These are phyloP conservation scores for Acanthamoeba lenticulata DNA, from an alignment of 208 protist species.

Conservation along the genomic window DNA sequence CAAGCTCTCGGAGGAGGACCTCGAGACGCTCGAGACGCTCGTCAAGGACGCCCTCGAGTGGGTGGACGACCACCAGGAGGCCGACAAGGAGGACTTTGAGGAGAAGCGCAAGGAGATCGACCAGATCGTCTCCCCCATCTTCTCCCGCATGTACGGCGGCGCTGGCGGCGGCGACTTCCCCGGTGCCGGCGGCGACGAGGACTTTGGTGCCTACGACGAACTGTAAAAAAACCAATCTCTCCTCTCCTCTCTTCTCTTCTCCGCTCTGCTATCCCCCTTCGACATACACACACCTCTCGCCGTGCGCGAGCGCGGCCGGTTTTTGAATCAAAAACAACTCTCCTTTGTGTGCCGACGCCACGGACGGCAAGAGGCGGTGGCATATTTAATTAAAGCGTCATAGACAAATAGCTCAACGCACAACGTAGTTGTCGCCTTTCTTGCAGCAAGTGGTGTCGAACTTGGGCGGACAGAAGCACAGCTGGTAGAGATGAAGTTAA, in stretches of 20 bases:
- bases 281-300: too few relatives aligned
- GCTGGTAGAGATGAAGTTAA: too few relatives aligned
- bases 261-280: too few relatives aligned
- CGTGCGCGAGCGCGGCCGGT: too few relatives aligned
- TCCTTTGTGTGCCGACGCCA: too few relatives aligned
- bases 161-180: background rate
- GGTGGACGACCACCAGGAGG: slow-evolving; percentile 80
- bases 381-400: too few relatives aligned
- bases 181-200: slow-evolving; percentile 45
- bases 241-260: background rate
- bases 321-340: too few relatives aligned
- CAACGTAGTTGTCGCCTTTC: too few relatives aligned
- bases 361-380: too few relatives aligned
- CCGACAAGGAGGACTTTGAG: slow-evolving; percentile 86
- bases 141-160: slow-evolving; percentile 87
- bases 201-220: slow-evolving; percentile 70
- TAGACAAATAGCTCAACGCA: too few relatives aligned
- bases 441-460: too few relatives aligned
- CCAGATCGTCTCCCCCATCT: slow-evolving; percentile 87
- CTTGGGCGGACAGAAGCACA: too few relatives aligned
- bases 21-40: slow-evolving; percentile 71
- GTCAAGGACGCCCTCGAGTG: slow-evolving; percentile 80
- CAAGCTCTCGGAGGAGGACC: slow-evolving; percentile 80
- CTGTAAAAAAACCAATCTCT: slow-evolving; percentile 67
- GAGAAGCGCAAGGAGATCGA: slow-evolving; percentile 84